Percentiles rank a stretch among this genome's conserved stretches.
These are phyloP conservation scores for Citrus inodora DNA, from an alignment of 345 rosid genomes.

Conservation along the genomic window DNA sequence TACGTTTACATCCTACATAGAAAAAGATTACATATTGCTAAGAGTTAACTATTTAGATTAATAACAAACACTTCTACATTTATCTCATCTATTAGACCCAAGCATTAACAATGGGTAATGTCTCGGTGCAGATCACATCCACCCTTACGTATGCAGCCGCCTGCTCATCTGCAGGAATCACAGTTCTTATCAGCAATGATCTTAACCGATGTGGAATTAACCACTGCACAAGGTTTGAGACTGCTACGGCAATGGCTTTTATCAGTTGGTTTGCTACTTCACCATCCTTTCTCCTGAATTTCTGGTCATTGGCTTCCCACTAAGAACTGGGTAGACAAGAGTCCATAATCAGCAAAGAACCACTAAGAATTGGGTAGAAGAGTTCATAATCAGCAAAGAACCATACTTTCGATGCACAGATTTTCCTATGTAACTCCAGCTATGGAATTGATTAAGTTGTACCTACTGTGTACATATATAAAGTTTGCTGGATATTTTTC, in stretches of 20 bases:
- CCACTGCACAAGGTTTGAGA: conserved; percentile 61
- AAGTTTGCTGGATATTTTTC: conserved; percentile 14
- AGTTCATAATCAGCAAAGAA: not conserved
- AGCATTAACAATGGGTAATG: not conserved
- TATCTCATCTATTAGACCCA: not conserved
- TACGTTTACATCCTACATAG: not conserved
- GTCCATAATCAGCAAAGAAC: not conserved
- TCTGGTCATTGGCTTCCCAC: conserved; percentile 71
- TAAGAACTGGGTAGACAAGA: conserved; percentile 9
- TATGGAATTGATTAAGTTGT: conserved; percentile 16
- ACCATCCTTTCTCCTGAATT: conserved; percentile 67
- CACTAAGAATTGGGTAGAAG: conserved; percentile 20
- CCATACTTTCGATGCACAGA: not conserved
- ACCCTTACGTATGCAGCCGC: conserved; percentile 77
- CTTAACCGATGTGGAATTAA: conserved; percentile 41
- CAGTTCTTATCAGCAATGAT: conserved; percentile 59
- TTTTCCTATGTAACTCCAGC: not conserved
- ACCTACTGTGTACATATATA: conserved; percentile 21
- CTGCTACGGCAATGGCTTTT: conserved; percentile 77
- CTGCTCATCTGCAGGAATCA: conserved; percentile 74
- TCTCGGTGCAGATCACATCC: conserved; percentile 54
- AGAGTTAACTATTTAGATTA: not conserved
- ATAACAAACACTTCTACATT: not conserved
- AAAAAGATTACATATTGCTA: not conserved
- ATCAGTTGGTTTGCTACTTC: conserved; percentile 63